Percentiles rank a stretch among this genome's conserved stretches.
Conservation (phyloP, 2,329 filamentous ascomycete genomes). For the Didymella lethalis region DNA sequence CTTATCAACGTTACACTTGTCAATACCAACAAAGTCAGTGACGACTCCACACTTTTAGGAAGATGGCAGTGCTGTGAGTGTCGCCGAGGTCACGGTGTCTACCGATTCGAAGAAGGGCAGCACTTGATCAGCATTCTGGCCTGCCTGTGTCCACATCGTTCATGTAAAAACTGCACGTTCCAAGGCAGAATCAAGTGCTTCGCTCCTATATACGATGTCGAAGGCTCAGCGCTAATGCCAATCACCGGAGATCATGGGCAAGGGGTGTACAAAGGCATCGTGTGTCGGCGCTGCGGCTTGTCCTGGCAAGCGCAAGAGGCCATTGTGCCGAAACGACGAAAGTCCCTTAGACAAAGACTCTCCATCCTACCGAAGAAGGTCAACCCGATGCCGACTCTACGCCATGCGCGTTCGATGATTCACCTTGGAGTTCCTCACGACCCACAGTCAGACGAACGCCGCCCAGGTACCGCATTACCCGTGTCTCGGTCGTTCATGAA, state of each 20-base stretch:
- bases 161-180: slow-evolving; percentile 34
- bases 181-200: slow-evolving; percentile 32
- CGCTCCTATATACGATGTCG: slow-evolving; percentile 36
- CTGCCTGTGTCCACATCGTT: slow-evolving; percentile 38
- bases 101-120: slow-evolving; percentile 7
- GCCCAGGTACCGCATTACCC: background rate
- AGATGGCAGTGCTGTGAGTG: slow-evolving; percentile 23
- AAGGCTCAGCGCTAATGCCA: slow-evolving; percentile 26
- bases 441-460: background rate
- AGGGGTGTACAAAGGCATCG: slow-evolving; percentile 34
- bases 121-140: slow-evolving; percentile 32
- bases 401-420: slow-evolving; percentile 25
- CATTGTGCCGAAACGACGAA: slow-evolving; percentile 4
- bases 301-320: slow-evolving; percentile 31
- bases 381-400: slow-evolving; percentile 22
- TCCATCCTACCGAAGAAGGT: slow-evolving; percentile 26
- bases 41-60: slow-evolving; percentile 1
- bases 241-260: slow-evolving; percentile 1
- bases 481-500: slow-evolving; percentile 22
- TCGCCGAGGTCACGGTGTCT: slow-evolving; percentile 3
- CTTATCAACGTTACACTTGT: background rate
- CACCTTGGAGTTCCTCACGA: slow-evolving; percentile 7
- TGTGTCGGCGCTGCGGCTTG: slow-evolving; percentile 36
- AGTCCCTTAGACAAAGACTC: slow-evolving; percentile 13
- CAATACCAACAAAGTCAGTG: background rate